Base-by-base conservation (phyloP, 176 grass and related monocot genomes). In the Thalia dealbata region DNA sequence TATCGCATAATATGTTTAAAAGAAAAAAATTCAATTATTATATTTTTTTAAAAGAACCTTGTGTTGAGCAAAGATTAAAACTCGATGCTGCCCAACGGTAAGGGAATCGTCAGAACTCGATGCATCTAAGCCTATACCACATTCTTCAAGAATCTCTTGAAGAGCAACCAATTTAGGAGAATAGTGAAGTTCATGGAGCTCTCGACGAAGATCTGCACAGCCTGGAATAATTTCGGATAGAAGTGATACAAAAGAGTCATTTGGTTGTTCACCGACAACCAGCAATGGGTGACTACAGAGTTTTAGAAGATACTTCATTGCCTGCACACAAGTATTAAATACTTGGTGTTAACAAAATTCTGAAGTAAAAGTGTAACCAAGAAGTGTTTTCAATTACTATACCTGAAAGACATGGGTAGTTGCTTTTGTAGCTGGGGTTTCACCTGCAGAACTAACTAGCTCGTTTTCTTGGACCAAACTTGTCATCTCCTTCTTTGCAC, bases 91-190 rank as follows among this genome's bases (percentile, higher is more conserved):
- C 45, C 95, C 89, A 71, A 88, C 10, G 67, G 73, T 70, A 21
- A 77, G 12, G 0, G 87, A 81, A 66, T 87, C 85, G 78, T 88
- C 95, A 75, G 85, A 87, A 84, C 85, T 91, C 72, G 90, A 92
- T 81, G 82, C 54, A 69, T 99, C 95, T 71, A 81, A 86, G 13
- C 95, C 95, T 74, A 99, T 91, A 80, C 95, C 95, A 66, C 90
- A 99, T 76, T 99, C 95, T 24, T 93, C 82, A 78, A 99, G 90
- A 69, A 99, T 99, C 81, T 99, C 95, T 84, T 99, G 90, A 86
- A 99, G 95, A 70, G 95, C 95, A 82, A 93, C 95, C 73, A 99
- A 83, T 81, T 99, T 99, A 84, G 95, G 95, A 19, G 95, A 99
- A 76, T 93, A 87, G 58, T 83, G 75, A 56, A 99, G 73, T 44